Conservation (phyloP, 2,329 filamentous ascomycete genomes). For the Byssochlamys sp. region DNA sequence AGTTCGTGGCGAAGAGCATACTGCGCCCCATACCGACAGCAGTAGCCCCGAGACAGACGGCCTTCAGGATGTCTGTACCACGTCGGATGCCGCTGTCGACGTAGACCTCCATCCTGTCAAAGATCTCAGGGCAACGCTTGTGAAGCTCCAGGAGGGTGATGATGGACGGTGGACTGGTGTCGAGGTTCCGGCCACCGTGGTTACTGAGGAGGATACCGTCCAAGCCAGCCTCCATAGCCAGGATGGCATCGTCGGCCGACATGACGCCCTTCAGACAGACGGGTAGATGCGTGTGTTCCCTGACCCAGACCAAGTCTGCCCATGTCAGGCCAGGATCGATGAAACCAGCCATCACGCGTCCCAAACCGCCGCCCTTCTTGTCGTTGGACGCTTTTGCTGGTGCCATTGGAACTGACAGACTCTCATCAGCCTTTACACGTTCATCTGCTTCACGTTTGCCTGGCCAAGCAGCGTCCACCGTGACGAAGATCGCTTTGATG, state of each 20-base stretch:
- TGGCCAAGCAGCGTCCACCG: slow-evolving; percentile 47
- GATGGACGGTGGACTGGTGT: slow-evolving; percentile 42
- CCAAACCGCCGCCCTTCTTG: slow-evolving; percentile 45
- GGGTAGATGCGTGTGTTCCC: slow-evolving; percentile 38
- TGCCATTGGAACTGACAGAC: slow-evolving; percentile 34
- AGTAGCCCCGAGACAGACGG: slow-evolving; percentile 44
- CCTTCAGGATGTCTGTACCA: slow-evolving; percentile 48
- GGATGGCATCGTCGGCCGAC: slow-evolving; percentile 45
- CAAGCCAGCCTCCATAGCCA: slow-evolving; percentile 41
- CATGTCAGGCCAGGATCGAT: slow-evolving; percentile 45
- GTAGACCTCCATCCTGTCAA: slow-evolving; percentile 43
- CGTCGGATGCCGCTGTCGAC: slow-evolving; percentile 47
- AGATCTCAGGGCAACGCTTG: slow-evolving; percentile 40
- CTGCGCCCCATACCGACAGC: slow-evolving; percentile 47
- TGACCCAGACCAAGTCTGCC: slow-evolving; percentile 47
- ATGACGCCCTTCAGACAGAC: slow-evolving; percentile 52
- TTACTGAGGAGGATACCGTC: slow-evolving; percentile 50
- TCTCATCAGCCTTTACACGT: slow-evolving; percentile 41
- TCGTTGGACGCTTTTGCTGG: slow-evolving; percentile 40
- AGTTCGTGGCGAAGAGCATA: slow-evolving; percentile 45
- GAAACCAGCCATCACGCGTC: slow-evolving; percentile 43
- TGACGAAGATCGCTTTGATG: slow-evolving; percentile 42
- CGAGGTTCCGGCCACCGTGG: slow-evolving; percentile 49
- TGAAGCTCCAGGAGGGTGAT: slow-evolving; percentile 46
- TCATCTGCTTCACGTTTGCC: slow-evolving; percentile 50